Base-by-base conservation (phyloP, 1,139 yeast species). In the Insectozyma bohioensis region DNA sequence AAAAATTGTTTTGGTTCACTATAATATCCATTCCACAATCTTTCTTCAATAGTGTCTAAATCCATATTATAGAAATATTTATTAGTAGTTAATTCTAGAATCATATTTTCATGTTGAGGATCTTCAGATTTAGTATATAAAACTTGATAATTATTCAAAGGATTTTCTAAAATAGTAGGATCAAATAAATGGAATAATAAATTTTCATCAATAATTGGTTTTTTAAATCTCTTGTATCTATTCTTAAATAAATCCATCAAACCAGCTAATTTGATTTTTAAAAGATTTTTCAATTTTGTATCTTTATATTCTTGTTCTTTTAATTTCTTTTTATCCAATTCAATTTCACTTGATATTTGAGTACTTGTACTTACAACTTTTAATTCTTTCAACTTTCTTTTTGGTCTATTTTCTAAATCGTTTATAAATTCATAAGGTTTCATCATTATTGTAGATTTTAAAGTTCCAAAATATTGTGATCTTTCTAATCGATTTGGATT, bases 21-120 rank as follows among this genome's bases (percentile, higher is more conserved):
- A 52, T 94, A 92, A 55, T 64, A 92, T 0, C 98, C 98, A 58
- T 92, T 92, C 98, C 98, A 92, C 36, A 94, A 63, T 37, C 98
- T 72, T 52, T 92, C 98, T 51, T 92, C 99, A 30, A 94, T 78
- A 12, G 88, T 81, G 53, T 92, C 98, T 40, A 94, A 67, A 52
- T 92, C 98, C 86, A 92, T 94, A 48, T 92, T 92, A 61, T 72
- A 73, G 53, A 69, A 92, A 45, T 69, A 72, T 37, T 74, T 77
- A 2, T 95, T 95, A 0, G 95, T 83, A 0, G 78, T 58, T 5
- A 78, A 66, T 49, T 94, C 97, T 19, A 78, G 60, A 43, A 94
- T 86, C 92, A 80, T 85, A 46, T 85, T 80, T 24, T 53, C 56
- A 37, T 65, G 68, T 11, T 53, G 52, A 2, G 60, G 56, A 34